Conservation (phyloP, 352 stramenopile genomes). For the Globisporangium spinosum region DNA sequence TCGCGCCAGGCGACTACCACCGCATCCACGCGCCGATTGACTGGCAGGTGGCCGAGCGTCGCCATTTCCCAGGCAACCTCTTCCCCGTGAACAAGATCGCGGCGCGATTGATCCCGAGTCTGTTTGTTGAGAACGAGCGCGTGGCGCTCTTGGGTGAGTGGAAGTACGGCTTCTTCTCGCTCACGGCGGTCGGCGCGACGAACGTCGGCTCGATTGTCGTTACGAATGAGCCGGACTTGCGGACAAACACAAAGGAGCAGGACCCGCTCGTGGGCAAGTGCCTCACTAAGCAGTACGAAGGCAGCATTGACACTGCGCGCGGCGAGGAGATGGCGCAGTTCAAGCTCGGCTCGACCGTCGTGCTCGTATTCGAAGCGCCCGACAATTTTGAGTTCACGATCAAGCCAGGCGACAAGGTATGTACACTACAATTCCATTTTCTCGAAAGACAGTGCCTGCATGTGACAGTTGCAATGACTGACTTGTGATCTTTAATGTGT, state of each 20-base stretch:
- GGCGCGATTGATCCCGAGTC: constrained; percentile 60
- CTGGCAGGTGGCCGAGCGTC: constrained; percentile 67
- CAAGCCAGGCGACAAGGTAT: constrained; percentile 70
- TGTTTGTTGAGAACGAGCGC: constrained; percentile 85
- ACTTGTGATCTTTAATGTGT: constrained; percentile 14
- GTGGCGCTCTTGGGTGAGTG: constrained; percentile 70
- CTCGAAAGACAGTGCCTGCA: not conserved
- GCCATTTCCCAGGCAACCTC: constrained; percentile 81
- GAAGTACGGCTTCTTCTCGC: constrained; percentile 79
- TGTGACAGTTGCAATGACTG: not conserved
- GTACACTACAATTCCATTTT: not conserved
- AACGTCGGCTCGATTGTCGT: constrained; percentile 86
- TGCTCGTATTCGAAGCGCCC: constrained; percentile 82
- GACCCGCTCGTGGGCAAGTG: constrained; percentile 52
- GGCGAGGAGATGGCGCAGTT: constrained; percentile 81
- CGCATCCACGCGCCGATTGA: constrained; percentile 82
- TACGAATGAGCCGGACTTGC: constrained; percentile 60
- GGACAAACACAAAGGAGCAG: constrained; percentile 58
- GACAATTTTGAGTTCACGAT: constrained; percentile 75
- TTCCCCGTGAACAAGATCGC: constrained; percentile 76
- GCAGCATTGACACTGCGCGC: constrained; percentile 31
- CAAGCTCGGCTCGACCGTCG: constrained; percentile 83
- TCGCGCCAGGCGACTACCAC: constrained; percentile 85
- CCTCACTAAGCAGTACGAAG: constrained; percentile 44
- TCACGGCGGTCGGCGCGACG: constrained; percentile 80